These are phyloP conservation scores for Chernovozyma aurita DNA, from an alignment of 1,139 yeast genomes.

Conservation along the genomic window DNA sequence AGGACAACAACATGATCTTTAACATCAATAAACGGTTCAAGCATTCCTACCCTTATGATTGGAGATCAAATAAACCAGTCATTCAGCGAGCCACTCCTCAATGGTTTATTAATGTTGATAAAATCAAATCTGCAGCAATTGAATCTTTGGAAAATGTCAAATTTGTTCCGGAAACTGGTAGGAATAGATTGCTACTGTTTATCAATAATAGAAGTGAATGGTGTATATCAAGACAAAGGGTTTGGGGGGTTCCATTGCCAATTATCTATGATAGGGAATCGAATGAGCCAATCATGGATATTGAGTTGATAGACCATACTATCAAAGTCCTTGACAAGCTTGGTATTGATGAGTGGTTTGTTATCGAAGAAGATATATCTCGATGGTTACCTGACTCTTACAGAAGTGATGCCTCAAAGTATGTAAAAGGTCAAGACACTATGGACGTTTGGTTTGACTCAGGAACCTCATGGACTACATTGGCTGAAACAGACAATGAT, in stretches of 20 bases:
- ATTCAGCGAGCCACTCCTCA: slow-evolving; percentile 93
- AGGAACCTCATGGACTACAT: slow-evolving; percentile 86
- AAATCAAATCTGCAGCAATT: slow-evolving; percentile 61
- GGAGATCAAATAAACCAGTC: slow-evolving; percentile 96
- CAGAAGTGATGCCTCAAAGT: slow-evolving; percentile 34
- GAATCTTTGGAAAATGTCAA: slow-evolving; percentile 56
- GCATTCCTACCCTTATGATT: slow-evolving; percentile 94
- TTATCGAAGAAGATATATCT: slow-evolving; percentile 43
- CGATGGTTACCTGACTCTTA: slow-evolving; percentile 67
- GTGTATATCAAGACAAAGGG: slow-evolving; percentile 95
- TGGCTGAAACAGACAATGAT: slow-evolving; percentile 29
- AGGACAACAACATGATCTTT: slow-evolving; percentile 43
- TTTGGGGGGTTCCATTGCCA: slow-evolving; percentile 99
- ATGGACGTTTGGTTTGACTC: slow-evolving; percentile 99
- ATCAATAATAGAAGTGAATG: slow-evolving; percentile 81
- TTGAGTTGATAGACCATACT: slow-evolving; percentile 39
- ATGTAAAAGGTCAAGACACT: slow-evolving; percentile 74
- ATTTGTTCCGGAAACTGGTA: slow-evolving; percentile 73
- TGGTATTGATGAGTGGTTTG: slow-evolving; percentile 84
- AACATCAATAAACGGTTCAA: slow-evolving; percentile 45
- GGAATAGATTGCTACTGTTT: slow-evolving; percentile 66
- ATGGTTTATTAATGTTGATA: slow-evolving; percentile 88
- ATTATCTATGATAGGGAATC: slow-evolving; percentile 63
- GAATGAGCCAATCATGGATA: slow-evolving; percentile 54
- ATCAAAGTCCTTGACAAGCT: slow-evolving; percentile 48